Evolutionary conservation across 1,284 basidiomycete species (phyloP), one percentile per base, ranked within the genome.

Genomic region (Cryptococcus sp.): DNA sequence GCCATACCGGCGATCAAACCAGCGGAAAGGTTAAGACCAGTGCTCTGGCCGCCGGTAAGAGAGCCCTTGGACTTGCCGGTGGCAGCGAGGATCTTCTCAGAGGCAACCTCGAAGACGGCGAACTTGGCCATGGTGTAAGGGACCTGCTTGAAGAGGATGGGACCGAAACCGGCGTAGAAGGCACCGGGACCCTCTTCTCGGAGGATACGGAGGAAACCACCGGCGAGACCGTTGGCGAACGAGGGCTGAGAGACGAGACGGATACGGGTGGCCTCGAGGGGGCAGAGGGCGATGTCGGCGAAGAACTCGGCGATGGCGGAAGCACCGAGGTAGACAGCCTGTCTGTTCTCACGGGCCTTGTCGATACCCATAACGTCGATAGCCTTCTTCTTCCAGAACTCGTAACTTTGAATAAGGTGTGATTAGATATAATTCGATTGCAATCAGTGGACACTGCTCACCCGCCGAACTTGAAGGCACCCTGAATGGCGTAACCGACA

Each of bases 381-480:
- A 82, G 93, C 90, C 63, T 80, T 69, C 79, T 95, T 91, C 84
- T 98, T 98, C 88, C 94, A 97, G 76, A 89, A 80, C 81, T 95
- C 93, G 80, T 96, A 95, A 64, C 78, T 73, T 39, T 57, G 11
- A 50, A 23, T 13, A 10, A 38, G 22, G 22, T 34, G 38, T 16
- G 39, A 19, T 44, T 41, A 40, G 19, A 38, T 37, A 13, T n/a
- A 15, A 23, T 19, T n/a, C 34, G 26, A 46, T 16, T 37, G 22
- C 8, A 22, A 50, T 23, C 15, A 13, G 23, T 20, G 20, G 5
- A 44, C 40, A 29, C n/a, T 19, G 39, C 69, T 55, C 46, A 75
- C 77, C 92, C 89, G 81, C 92, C 92, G 79, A 91, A 96, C 82
- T 97, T 97, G 86, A 93, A 90, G 83, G 93, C 86, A 74, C 93